phyloP scores from a whole-genome alignment of 1,284 basidiomycete genomes.

The Ceratobasidium sp. region DNA sequence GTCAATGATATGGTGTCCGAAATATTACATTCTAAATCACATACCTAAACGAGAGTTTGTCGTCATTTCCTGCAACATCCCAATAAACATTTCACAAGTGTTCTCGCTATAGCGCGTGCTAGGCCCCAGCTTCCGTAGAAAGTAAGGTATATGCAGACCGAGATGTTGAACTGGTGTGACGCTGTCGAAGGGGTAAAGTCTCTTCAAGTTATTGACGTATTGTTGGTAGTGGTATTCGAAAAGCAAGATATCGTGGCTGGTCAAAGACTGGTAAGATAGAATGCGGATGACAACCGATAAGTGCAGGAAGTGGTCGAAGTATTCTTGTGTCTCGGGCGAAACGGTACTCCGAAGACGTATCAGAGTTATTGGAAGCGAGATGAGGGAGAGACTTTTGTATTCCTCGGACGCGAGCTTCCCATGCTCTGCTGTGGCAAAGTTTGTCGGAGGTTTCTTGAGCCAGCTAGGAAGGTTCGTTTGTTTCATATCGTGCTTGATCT shows the following conservation, averaged over 20 bases:
- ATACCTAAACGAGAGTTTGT: slow-evolving; percentile 29
- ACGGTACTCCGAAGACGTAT: slow-evolving; percentile 17
- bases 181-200: slow-evolving; percentile 15
- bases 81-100: slow-evolving; percentile 41
- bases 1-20: neutral
- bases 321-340: too few species aligned
- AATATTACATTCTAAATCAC: neutral
- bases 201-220: slow-evolving; percentile 3
- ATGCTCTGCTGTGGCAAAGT: slow-evolving; percentile 35
- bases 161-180: slow-evolving; percentile 29
- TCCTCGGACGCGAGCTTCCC: slow-evolving; percentile 45
- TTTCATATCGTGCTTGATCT: slow-evolving; percentile 25
- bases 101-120: slow-evolving; percentile 5
- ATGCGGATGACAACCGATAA: slow-evolving; percentile 16
- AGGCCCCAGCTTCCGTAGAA: slow-evolving; percentile 28
- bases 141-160: slow-evolving; percentile 23
- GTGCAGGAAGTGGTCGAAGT: slow-evolving; percentile 17
- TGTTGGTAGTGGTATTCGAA: neutral
- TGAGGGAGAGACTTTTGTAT: slow-evolving; percentile 40
- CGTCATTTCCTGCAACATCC: slow-evolving; percentile 20
- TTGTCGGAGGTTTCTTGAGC: slow-evolving; percentile 25
- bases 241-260: neutral
- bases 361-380: slow-evolving; percentile 43
- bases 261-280: slow-evolving; percentile 13
- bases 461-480: slow-evolving; percentile 26